Evolutionary conservation across 2,329 filamentous ascomycete genomes (phyloP).

Genomic region (Cladosporium velox): DNA sequence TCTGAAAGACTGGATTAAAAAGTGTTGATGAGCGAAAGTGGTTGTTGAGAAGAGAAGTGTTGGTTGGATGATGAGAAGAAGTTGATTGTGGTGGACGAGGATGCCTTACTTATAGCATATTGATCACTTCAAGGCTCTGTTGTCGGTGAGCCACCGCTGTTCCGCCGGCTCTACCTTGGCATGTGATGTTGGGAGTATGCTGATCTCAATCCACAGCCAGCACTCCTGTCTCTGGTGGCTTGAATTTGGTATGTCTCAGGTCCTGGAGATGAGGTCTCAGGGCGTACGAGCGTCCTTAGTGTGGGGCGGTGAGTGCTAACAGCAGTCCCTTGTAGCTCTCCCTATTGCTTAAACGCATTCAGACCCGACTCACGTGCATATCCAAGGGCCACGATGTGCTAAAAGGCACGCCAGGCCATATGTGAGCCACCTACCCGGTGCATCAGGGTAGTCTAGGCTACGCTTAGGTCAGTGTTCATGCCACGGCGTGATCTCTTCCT

Average conservation of each 20-base stretch:
- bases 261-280: conserved; percentile 19
- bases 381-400: neutral
- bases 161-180: neutral
- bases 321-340: conserved; percentile 1
- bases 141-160: conserved; percentile 18
- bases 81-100: conserved; percentile 16
- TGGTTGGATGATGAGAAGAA: conserved; percentile 20
- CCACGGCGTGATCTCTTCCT: neutral
- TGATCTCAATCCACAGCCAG: conserved; percentile 19
- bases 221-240: conserved; percentile 15
- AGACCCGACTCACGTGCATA: conserved; percentile 14
- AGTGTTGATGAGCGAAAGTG: conserved; percentile 18
- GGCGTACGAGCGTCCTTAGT: neutral
- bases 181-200: conserved; percentile 12
- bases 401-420: neutral
- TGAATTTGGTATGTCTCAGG: conserved; percentile 17
- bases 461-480: neutral
- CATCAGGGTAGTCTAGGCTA: neutral
- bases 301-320: conserved; percentile 17
- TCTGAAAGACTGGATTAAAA: conserved; percentile 21
- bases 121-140: neutral
- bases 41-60: conserved; percentile 20
- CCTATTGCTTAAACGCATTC: neutral
- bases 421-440: neutral
- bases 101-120: conserved; percentile 20